phyloP scores from a whole-genome alignment of 2,329 filamentous ascomycete species.

The Colletotrichum theobromicola region DNA sequence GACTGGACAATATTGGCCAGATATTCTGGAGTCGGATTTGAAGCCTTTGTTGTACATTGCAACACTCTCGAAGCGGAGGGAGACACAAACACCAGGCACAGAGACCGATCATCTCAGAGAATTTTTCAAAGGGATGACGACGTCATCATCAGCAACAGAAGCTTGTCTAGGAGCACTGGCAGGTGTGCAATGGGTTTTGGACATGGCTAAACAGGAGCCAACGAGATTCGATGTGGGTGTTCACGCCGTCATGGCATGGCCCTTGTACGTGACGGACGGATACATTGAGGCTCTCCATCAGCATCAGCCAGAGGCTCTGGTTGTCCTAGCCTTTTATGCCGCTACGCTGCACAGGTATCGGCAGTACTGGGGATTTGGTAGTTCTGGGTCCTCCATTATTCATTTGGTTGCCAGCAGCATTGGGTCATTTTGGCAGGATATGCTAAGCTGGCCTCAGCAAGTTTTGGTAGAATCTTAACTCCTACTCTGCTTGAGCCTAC shows the following conservation, averaged over 20 bases:
- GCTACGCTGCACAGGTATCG: conserved; percentile 41
- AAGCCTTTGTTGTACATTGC: conserved; percentile 24
- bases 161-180: conserved; percentile 11
- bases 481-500: rapidly evolving
- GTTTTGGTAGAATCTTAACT: conserved; percentile 22
- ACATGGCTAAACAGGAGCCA: not conserved
- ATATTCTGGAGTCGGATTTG: conserved; percentile 27
- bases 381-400: conserved; percentile 35
- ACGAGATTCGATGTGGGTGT: not conserved
- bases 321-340: conserved; percentile 46
- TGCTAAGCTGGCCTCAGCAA: conserved; percentile 37
- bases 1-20: conserved; percentile 20
- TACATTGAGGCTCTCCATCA: conserved; percentile 39
- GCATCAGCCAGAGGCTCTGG: conserved; percentile 42
- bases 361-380: conserved; percentile 37
- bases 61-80: not conserved
- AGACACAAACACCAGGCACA: not conserved
- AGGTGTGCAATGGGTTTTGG: conserved; percentile 22
- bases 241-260: conserved; percentile 37
- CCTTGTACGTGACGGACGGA: conserved; percentile 34
- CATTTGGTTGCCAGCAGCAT: conserved; percentile 35
- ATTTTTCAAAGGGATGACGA: not conserved
- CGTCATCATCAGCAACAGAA: not conserved
- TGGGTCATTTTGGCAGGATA: conserved; percentile 36
- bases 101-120: not conserved